Evolutionary conservation across 371 early-diverging fungal genomes (phyloP).

Genomic region (Mucor saturninus): DNA sequence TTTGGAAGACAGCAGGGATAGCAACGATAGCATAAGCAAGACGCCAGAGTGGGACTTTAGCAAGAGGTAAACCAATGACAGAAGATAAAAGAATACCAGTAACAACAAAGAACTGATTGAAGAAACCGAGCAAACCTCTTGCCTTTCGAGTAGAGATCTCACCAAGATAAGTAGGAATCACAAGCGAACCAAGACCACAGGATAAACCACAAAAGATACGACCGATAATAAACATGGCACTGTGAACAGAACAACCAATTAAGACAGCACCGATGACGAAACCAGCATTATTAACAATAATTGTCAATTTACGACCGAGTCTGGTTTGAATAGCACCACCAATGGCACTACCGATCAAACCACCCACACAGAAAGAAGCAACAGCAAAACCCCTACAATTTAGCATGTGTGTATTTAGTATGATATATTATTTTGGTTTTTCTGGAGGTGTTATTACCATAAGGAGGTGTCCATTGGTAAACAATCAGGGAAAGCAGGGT

Average conservation of each 20-base stretch:
- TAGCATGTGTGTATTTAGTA: not conserved
- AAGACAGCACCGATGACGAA: conserved; percentile 70
- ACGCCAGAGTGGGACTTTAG: conserved; percentile 72
- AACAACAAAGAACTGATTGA: conserved; percentile 78
- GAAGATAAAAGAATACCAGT: conserved; percentile 76
- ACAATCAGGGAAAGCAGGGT: conserved; percentile 37
- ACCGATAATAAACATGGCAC: conserved; percentile 74
- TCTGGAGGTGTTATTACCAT: conserved; percentile 17
- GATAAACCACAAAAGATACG: conserved; percentile 83
- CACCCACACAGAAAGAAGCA: conserved; percentile 72
- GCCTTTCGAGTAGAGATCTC: conserved; percentile 76
- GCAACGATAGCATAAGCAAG: conserved; percentile 66
- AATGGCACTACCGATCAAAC: conserved; percentile 67
- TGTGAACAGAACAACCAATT: conserved; percentile 60
- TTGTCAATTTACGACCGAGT: conserved; percentile 67
- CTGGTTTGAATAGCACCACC: conserved; percentile 63
- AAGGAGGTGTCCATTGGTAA: conserved; percentile 35
- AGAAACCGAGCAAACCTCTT: conserved; percentile 73
- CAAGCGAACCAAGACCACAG: conserved; percentile 80
- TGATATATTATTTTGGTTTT: not conserved
- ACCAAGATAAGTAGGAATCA: conserved; percentile 81
- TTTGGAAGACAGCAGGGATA: conserved; percentile 73
- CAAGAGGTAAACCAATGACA: conserved; percentile 63
- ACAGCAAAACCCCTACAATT: conserved; percentile 53
- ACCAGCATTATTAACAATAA: conserved; percentile 65